Conservation (phyloP, 371 early-diverging fungal genomes). For the Zopfochytrium polystomum region DNA sequence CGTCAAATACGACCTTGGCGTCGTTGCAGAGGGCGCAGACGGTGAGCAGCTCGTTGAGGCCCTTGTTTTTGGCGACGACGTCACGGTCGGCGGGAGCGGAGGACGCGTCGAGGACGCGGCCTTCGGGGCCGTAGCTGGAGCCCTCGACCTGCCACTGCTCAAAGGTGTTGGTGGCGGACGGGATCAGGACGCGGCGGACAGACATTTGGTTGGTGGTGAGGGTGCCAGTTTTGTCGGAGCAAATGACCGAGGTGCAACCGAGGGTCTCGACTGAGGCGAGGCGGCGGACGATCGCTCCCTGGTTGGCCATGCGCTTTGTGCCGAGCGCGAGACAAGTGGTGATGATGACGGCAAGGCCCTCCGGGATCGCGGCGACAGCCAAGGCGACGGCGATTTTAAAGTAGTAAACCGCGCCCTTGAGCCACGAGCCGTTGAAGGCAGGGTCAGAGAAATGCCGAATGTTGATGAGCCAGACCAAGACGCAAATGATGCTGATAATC, state of each 20-base stretch:
- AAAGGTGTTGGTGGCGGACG: conserved; percentile 8
- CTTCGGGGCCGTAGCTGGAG: conserved; percentile 80
- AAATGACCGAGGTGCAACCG: conserved; percentile 94
- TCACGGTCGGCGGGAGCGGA: conserved; percentile 45
- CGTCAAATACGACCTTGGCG: conserved; percentile 75
- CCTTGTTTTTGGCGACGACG: conserved; percentile 50
- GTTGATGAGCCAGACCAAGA: conserved; percentile 96
- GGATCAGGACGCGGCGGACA: conserved; percentile 60
- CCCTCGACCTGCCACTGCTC: conserved; percentile 75
- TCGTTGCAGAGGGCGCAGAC: conserved; percentile 93
- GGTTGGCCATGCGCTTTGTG: conserved; percentile 93
- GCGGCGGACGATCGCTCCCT: conserved; percentile 93
- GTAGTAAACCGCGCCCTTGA: conserved; percentile 59
- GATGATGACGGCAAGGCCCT: too few relatives aligned
- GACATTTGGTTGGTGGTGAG: conserved; percentile 98
- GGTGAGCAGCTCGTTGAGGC: conserved; percentile 69
- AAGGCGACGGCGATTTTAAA: conserved; percentile 96
- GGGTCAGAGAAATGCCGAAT: conserved; percentile 92
- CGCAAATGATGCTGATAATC: conserved; percentile 90
- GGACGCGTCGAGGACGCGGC: conserved; percentile 64
- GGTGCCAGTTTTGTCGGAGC: too few relatives aligned
- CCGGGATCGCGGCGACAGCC: conserved; percentile 99
- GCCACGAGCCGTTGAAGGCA: conserved; percentile 68
- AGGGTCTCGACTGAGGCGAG: conserved; percentile 94
- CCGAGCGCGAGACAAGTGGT: conserved; percentile 96